Conservation (phyloP, 2,329 filamentous ascomycete species). For the Cladosporium sp. region DNA sequence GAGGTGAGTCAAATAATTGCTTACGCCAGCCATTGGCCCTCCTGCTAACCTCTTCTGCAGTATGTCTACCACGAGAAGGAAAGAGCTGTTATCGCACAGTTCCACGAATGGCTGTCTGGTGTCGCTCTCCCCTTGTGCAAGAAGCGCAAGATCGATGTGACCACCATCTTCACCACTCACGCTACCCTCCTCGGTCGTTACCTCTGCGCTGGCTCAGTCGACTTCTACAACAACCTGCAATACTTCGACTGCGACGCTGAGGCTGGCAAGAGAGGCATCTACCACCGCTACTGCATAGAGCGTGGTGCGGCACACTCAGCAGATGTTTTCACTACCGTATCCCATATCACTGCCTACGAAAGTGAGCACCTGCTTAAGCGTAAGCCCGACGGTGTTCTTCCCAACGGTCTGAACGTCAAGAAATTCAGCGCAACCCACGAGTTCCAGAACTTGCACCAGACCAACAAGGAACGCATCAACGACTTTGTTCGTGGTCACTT, state of each 20-base stretch:
- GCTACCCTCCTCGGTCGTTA: slow-evolving; percentile 93
- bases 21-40: neutral
- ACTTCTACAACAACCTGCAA: slow-evolving; percentile 99
- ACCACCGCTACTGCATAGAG: slow-evolving; percentile 98
- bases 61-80: slow-evolving; percentile 91
- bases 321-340: slow-evolving; percentile 98
- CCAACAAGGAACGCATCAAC: slow-evolving; percentile 95
- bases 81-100: slow-evolving; percentile 91
- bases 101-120: slow-evolving; percentile 97
- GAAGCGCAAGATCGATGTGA: slow-evolving; percentile 91
- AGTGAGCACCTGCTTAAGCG: slow-evolving; percentile 96
- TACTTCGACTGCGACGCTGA: slow-evolving; percentile 95
- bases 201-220: slow-evolving; percentile 92
- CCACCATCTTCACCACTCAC: slow-evolving; percentile 98
- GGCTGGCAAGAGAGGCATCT: slow-evolving; percentile 95
- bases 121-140: slow-evolving; percentile 88
- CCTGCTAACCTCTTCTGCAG: slow-evolving; percentile 43
- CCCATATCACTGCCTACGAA: slow-evolving; percentile 97
- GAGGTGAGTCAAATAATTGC: slow-evolving; percentile 60
- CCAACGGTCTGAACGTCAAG: slow-evolving; percentile 95
- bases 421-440: slow-evolving; percentile 98
- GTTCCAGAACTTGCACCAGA: slow-evolving; percentile 96
- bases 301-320: slow-evolving; percentile 84
- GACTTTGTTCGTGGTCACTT: slow-evolving; percentile 98
- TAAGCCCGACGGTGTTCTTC: slow-evolving; percentile 92